phyloP scores from a whole-genome alignment of 2,329 filamentous ascomycete genomes.

The Colletotrichum sp. region DNA sequence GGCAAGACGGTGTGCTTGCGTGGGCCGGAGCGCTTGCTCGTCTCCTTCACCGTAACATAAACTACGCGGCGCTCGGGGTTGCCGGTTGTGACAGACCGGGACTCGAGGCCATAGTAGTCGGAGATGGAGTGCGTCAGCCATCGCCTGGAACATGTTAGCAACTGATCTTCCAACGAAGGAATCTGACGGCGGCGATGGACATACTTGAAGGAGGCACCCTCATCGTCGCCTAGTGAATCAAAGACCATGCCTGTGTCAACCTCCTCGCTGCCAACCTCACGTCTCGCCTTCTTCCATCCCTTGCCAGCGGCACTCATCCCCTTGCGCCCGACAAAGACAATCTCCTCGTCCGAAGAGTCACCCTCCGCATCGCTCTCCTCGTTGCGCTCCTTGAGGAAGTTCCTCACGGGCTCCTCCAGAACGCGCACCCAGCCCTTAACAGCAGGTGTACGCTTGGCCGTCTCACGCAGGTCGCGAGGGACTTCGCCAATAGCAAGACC shows the following conservation, averaged over 20 bases:
- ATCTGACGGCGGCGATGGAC: slow-evolving; percentile 33
- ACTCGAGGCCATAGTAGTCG: slow-evolving; percentile 87
- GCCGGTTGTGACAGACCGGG: slow-evolving; percentile 77
- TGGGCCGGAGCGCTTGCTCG: slow-evolving; percentile 28
- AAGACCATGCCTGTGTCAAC: slow-evolving; percentile 74
- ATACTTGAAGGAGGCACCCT: slow-evolving; percentile 81
- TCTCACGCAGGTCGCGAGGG: slow-evolving; percentile 79
- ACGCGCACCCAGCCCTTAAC: slow-evolving; percentile 82
- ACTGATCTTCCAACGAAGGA: background rate
- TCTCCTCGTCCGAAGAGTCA: slow-evolving; percentile 73
- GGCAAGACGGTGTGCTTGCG: slow-evolving; percentile 49
- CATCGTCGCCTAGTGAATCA: slow-evolving; percentile 77
- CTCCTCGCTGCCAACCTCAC: slow-evolving; percentile 63
- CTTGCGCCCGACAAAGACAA: slow-evolving; percentile 83
- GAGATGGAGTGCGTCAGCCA: slow-evolving; percentile 95
- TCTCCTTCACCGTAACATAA: slow-evolving; percentile 76
- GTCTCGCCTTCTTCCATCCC: slow-evolving; percentile 53
- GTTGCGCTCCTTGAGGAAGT: slow-evolving; percentile 67
- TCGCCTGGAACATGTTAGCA: slow-evolving; percentile 58
- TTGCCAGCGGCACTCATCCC: slow-evolving; percentile 60
- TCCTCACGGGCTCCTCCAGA: slow-evolving; percentile 83
- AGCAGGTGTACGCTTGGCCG: slow-evolving; percentile 79
- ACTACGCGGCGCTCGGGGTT: slow-evolving; percentile 77
- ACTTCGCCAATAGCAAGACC: slow-evolving; percentile 62
- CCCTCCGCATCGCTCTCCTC: slow-evolving; percentile 47